Evolutionary conservation across 2,329 filamentous ascomycete genomes (phyloP), one percentile per base, ranked within the genome.

Genomic region (Zymoseptoria tritici): DNA sequence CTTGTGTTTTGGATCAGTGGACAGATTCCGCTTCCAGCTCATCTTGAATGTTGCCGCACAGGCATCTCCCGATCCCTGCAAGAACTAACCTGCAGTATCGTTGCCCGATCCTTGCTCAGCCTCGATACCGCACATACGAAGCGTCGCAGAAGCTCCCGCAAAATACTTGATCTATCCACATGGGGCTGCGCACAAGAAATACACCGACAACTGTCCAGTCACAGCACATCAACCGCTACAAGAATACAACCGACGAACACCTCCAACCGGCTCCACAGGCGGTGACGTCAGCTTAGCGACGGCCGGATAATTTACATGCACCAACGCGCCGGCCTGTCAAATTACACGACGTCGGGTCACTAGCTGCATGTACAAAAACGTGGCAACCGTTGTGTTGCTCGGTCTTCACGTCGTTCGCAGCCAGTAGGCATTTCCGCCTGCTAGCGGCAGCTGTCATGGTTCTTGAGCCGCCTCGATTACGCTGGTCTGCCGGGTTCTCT

Each of bases 311-410:
- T 52, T 52, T 29, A 29, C 26, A 31, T 61, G 57, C 57, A 57
- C 54, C 55, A 46, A 56, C 56, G 57, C 49, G 54, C 62, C 65
- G 65, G 61, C 31, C 64, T 65, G 65, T 56, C 61, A 60, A 65
- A 57, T 66, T 60, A 64, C 62, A 58, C 49, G 52, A 36, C 57
- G 57, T 49, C 54, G 59, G 58, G 52, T 24, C 49, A 52, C 65
- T 67, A 68, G 67, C 65, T 62, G 63, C 62, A 64, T 56, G 42
- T 49, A 55, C 62, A 61, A 57, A 58, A 64, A 70, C 69, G 69
- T 71, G 69, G 68, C 69, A 71, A 59, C 58, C 62, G 64, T 62
- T 68, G 64, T 62, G 57, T 63, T 64, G 36, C 59, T 56, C 52
- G 55, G 60, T 56, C 52, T 56, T 57, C 61, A 61, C 31, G 51